phyloP scores from a whole-genome alignment of 495 filamentous ascomycete species.

The Trichoderma orchidacearum region DNA sequence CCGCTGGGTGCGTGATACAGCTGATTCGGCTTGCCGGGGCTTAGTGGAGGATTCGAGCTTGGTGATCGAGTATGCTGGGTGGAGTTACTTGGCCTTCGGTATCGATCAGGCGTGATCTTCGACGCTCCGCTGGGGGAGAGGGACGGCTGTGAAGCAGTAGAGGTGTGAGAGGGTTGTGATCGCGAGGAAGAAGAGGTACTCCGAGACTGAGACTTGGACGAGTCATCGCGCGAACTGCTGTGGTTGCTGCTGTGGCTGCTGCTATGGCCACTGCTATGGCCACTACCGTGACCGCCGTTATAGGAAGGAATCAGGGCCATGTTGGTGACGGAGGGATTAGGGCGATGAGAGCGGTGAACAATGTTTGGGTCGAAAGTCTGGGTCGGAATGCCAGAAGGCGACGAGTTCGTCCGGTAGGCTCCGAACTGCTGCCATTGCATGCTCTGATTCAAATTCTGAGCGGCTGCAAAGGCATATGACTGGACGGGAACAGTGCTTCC shows the following conservation, averaged over 20 bases:
- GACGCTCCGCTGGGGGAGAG: conserved; percentile 26
- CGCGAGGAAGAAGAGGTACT: conserved; percentile 13
- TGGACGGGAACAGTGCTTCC: conserved; percentile 57
- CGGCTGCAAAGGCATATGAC: conserved; percentile 74
- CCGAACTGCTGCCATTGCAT: conserved; percentile 53
- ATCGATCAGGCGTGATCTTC: conserved; percentile 13
- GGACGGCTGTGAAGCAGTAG: conserved; percentile 6
- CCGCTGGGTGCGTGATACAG: background rate
- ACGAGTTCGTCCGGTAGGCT: conserved; percentile 52
- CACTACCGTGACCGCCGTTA: background rate
- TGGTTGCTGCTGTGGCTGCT: background rate
- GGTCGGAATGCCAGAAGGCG: conserved; percentile 42
- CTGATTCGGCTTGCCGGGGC: background rate
- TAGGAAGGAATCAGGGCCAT: conserved; percentile 1
- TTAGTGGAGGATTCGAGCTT: conserved; percentile 8
- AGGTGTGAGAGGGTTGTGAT: conserved; percentile 17
- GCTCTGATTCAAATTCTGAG: conserved; percentile 49
- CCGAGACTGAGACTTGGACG: conserved; percentile 6
- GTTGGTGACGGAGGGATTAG: conserved; percentile 42
- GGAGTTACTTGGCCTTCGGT: conserved; percentile 1
- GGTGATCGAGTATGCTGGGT: conserved; percentile 10
- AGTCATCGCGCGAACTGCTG: conserved; percentile 19
- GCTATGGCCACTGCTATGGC: background rate
- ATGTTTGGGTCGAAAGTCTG: conserved; percentile 30
- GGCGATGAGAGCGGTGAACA: conserved; percentile 40